phyloP scores from a whole-genome alignment of 2,329 filamentous ascomycete species.

The Onygenales sp. region DNA sequence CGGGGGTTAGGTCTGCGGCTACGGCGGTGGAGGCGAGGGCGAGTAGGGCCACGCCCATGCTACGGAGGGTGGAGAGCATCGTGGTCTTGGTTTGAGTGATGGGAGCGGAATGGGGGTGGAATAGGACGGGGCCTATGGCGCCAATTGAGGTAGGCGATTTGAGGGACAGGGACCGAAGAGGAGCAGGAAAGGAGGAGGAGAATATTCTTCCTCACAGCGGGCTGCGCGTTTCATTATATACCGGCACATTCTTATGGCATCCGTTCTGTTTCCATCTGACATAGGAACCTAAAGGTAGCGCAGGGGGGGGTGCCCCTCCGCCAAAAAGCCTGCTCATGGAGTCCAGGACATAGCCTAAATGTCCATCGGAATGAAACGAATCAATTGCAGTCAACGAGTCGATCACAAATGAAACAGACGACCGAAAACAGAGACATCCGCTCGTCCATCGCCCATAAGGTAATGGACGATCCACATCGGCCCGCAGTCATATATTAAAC shows the following conservation, averaged over 20 bases:
- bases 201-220: not conserved
- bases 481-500: no score
- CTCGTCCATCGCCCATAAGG: no score
- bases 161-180: not conserved
- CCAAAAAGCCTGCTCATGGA: not conserved
- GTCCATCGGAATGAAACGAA: no score
- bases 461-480: no score
- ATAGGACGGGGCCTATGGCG: not conserved
- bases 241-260: no score
- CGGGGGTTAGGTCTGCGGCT: constrained; percentile 11
- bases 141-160: not conserved
- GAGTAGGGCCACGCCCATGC: not conserved
- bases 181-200: not conserved
- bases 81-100: no score
- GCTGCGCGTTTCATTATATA: not conserved
- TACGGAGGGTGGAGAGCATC: not conserved
- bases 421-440: no score
- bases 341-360: no score
- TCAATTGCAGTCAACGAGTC: no score
- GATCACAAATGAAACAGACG: no score
- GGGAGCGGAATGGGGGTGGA: not conserved
- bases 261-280: not conserved
- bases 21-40: not conserved
- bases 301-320: not conserved
- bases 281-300: not conserved